phyloP scores from a whole-genome alignment of 73 alveolate species.

The Effrenium voratum region DNA sequence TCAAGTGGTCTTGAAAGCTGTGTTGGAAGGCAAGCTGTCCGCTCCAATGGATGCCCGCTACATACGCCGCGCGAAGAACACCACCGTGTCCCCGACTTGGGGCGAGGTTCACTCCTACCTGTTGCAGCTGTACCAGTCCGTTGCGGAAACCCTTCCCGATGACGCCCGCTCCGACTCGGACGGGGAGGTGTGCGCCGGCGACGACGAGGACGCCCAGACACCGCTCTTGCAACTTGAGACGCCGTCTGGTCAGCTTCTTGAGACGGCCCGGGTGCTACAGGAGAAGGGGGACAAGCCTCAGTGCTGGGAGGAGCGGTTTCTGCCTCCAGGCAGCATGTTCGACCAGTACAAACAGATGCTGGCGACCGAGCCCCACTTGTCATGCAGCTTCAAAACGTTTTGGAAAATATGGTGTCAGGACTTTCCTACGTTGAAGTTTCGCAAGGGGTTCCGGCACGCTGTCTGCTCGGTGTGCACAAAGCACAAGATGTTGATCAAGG shows the following conservation, averaged over 20 bases:
- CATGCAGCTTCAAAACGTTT: not conserved
- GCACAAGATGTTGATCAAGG: not conserved
- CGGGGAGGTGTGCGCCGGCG: not conserved
- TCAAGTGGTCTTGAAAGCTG: not conserved
- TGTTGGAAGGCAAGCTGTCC: not conserved
- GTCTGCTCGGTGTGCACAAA: constrained; percentile 7
- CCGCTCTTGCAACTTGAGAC: not conserved
- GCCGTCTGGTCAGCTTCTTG: not conserved
- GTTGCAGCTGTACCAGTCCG: not conserved
- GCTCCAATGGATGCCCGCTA: not conserved
- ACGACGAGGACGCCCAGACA: not conserved
- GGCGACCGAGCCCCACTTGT: not conserved
- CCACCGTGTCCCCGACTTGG: not conserved
- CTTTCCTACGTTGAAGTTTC: not conserved
- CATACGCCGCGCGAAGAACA: not conserved
- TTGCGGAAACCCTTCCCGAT: constrained; percentile 35
- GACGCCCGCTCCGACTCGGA: not conserved
- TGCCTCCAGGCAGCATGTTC: constrained; percentile 10
- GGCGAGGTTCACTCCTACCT: constrained; percentile 6
- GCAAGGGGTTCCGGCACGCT: not conserved
- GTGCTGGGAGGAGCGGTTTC: not conserved
- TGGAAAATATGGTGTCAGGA: not conserved
- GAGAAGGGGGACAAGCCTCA: too few species aligned
- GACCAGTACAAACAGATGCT: not conserved
- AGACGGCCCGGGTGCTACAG: not conserved